phyloP scores from a whole-genome alignment of 768 basidiomycete genomes.

The Leccinum broughii region DNA sequence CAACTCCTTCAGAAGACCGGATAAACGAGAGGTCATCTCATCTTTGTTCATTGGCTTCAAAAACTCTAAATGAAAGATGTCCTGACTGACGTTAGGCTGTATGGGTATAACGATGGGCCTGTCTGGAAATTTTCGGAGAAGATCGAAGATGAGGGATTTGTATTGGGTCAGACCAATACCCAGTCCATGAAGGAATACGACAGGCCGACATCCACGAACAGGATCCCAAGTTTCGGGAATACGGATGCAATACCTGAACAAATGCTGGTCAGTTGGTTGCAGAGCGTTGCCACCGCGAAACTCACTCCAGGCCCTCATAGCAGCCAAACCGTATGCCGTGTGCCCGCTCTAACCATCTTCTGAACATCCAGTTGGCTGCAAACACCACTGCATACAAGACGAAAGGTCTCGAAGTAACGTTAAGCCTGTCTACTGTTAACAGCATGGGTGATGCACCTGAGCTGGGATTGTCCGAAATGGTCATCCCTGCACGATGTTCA shows the following conservation, averaged over 20 bases:
- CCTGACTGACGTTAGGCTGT: conserved; percentile 86
- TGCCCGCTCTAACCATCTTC: conserved; percentile 41
- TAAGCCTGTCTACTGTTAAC: conserved; percentile 77
- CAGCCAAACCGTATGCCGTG: conserved; percentile 46
- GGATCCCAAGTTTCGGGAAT: conserved; percentile 68
- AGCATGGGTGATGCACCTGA: conserved; percentile 54
- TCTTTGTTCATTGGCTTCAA: conserved; percentile 67
- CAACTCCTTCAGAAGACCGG: conserved; percentile 54
- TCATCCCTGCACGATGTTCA: conserved; percentile 70
- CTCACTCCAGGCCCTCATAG: conserved; percentile 72
- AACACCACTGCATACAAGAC: conserved; percentile 58
- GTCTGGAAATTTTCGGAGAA: conserved; percentile 56
- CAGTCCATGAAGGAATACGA: conserved; percentile 87
- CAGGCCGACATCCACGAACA: conserved; percentile 56
- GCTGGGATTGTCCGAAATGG: conserved; percentile 61
- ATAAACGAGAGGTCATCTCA: conserved; percentile 58
- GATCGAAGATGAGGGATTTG: conserved; percentile 54
- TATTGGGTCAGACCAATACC: conserved; percentile 83
- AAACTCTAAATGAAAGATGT: conserved; percentile 75
- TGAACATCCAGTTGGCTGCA: conserved; percentile 48
- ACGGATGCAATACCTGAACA: conserved; percentile 68
- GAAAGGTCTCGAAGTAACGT: conserved; percentile 67
- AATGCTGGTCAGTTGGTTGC: neutral
- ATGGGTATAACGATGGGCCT: conserved; percentile 76
- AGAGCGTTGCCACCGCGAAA: conserved; percentile 6